phyloP scores from a whole-genome alignment of 2,329 filamentous ascomycete species.

The Macrophomina tecta region DNA sequence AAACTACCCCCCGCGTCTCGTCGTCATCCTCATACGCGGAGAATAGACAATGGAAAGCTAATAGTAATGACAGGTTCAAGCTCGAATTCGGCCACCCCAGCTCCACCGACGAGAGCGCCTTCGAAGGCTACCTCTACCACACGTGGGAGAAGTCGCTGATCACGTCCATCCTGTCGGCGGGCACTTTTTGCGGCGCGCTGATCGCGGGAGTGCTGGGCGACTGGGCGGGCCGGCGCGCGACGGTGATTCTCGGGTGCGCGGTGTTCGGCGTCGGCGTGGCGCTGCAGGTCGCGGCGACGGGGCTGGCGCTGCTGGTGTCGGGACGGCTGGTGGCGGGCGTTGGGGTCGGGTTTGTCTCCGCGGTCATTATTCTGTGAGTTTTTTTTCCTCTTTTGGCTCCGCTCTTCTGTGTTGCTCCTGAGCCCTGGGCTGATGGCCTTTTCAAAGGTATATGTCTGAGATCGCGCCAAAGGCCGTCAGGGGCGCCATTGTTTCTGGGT shows the following conservation, averaged over 20 bases:
- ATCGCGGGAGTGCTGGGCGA: constrained; percentile 67
- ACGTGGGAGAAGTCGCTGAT: constrained; percentile 61
- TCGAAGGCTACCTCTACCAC: constrained; percentile 64
- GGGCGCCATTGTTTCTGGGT: constrained; percentile 66
- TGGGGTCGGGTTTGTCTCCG: constrained; percentile 75
- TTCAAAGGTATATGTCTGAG: constrained; percentile 79
- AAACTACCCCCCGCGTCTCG: too few relatives aligned
- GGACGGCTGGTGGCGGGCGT: constrained; percentile 77
- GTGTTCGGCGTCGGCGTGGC: constrained; percentile 65
- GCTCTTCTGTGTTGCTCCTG: too few relatives aligned
- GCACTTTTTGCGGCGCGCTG: constrained; percentile 69
- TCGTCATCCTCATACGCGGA: too few relatives aligned
- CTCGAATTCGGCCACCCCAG: constrained; percentile 66
- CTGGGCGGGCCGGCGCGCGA: constrained; percentile 67
- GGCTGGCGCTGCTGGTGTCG: constrained; percentile 70
- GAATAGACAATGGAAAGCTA: too few relatives aligned
- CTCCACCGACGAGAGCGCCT: constrained; percentile 57
- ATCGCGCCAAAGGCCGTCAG: constrained; percentile 71
- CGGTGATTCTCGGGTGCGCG: constrained; percentile 65
- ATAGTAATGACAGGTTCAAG: constrained; percentile 51
- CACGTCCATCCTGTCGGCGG: constrained; percentile 77
- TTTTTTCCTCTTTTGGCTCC: too few relatives aligned
- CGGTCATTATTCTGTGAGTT: constrained; percentile 64
- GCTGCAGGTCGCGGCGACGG: constrained; percentile 65
- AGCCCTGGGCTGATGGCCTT: too few relatives aligned